phyloP scores from a whole-genome alignment of 2,329 filamentous ascomycete genomes.

The Colletotrichum tropicale region DNA sequence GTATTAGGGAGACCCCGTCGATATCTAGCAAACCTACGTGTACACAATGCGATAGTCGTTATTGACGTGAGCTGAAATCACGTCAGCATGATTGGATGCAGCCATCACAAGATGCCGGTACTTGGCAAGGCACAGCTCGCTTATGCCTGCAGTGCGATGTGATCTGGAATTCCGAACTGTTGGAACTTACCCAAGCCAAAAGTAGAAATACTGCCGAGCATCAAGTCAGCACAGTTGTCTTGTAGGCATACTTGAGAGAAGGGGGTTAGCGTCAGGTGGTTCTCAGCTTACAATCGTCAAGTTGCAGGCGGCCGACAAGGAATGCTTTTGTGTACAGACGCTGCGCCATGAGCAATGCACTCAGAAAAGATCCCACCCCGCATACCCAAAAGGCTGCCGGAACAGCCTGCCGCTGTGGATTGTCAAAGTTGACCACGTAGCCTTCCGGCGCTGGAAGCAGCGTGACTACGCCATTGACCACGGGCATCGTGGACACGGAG shows the following conservation, averaged over 20 bases:
- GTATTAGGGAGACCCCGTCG: too few relatives aligned
- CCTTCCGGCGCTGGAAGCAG: slow-evolving; percentile 30
- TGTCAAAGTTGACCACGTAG: slow-evolving; percentile 36
- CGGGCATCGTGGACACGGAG: slow-evolving; percentile 15
- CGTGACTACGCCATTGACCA: slow-evolving; percentile 27
- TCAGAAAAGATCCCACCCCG: slow-evolving; percentile 30
- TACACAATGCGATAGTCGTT: background rate
- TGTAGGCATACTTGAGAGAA: background rate
- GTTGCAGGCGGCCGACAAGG: slow-evolving; percentile 14
- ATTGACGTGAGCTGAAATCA: background rate
- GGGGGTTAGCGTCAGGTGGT: background rate
- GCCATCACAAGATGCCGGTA: background rate
- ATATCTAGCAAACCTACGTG: background rate
- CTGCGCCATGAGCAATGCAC: slow-evolving; percentile 28
- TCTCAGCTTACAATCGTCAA: slow-evolving; percentile 22
- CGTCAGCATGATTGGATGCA: background rate
- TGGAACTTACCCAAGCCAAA: background rate
- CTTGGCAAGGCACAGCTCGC: background rate
- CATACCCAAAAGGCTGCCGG: slow-evolving; percentile 25
- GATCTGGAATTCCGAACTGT: background rate
- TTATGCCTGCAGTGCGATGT: background rate
- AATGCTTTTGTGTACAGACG: slow-evolving; percentile 27
- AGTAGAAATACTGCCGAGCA: background rate
- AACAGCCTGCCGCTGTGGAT: slow-evolving; percentile 30
- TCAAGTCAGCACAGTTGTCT: background rate